phyloP scores from a whole-genome alignment of 1,139 yeast species.

The Blastobotrys aristatus region DNA sequence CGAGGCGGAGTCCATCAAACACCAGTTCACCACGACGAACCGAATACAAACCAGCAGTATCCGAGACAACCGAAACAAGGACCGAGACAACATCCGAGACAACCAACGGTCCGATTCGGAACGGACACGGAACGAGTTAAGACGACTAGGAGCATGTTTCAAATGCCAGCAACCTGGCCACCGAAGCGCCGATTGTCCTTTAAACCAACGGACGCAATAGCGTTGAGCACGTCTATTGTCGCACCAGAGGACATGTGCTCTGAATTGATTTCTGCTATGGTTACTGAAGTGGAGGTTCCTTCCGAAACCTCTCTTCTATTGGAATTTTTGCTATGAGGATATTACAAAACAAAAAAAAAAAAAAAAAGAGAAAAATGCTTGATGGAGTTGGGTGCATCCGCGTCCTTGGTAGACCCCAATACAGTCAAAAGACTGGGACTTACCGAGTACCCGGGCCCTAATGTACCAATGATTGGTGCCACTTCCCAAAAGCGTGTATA shows the following conservation, averaged over 20 bases:
- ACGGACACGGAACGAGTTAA: neutral
- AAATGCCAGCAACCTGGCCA: neutral
- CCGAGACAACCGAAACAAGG: no score
- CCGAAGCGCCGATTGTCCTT: neutral
- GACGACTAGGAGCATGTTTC: neutral
- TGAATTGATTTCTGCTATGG: neutral
- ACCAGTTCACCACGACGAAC: no score
- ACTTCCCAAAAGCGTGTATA: neutral
- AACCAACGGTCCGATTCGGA: neutral
- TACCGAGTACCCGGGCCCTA: neutral
- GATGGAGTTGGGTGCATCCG: neutral
- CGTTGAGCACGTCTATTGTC: neutral
- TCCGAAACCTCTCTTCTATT: neutral
- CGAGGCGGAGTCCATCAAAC: neutral
- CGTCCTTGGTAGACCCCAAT: neutral
- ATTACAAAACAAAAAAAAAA: no score
- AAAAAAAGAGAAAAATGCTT: neutral
- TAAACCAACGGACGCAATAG: neutral
- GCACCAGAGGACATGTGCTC: neutral
- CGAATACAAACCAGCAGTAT: no score
- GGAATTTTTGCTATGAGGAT: neutral
- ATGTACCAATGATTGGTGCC: neutral
- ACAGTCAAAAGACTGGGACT: neutral
- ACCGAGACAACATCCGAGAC: no score
- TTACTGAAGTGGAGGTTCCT: neutral